Evolutionary conservation across 129 eudicot species (phyloP), one percentile per base, ranked within the genome.

Genomic region (Artemisia argyi): DNA sequence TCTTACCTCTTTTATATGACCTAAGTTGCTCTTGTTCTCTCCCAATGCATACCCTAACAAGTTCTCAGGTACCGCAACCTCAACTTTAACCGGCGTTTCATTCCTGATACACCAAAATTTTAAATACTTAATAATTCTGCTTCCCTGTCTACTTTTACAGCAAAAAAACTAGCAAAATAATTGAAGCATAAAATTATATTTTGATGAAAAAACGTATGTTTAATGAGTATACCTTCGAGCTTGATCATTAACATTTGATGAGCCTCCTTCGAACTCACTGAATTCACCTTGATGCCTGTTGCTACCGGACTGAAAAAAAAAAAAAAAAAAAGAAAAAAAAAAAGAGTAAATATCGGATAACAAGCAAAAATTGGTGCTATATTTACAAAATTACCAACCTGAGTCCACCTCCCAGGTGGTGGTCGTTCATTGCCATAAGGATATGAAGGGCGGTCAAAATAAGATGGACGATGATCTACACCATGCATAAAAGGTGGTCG

Each of bases 361-460:
- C 14, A 57, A 52, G 7, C 32, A 42, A 26, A 46, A 50, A 11
- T 58, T 28, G 28, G 24, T 32, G 20, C 56, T 49, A 59, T 15
- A 8, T 54, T 42, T 7, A 32, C 24, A 49, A 54, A 71, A 71
- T 14, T 59, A 62, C 89, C 66, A 49, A 86, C 91, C 91, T 86
- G 83, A 64, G 16, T 48, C 82, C 82, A 78, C 76, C 91, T 49
- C 35, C 65, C 39, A 48, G 42, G 32, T 5, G 48, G 68, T 65
- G 76, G 66, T 57, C 87, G 78, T 66, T 83, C 91, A 71, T 80
- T 73, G 53, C 81, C 81, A 70, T 83, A 86, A 35, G 73, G 72
- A 75, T 83, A 66, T 32, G 84, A 61, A 8, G 46, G 46, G 11
- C 46, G 46, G 46, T 39, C 46, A 39, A 39, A 39, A 83, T 83